phyloP scores from a whole-genome alignment of 2,329 filamentous ascomycete species.

The Leptographium flavum region DNA sequence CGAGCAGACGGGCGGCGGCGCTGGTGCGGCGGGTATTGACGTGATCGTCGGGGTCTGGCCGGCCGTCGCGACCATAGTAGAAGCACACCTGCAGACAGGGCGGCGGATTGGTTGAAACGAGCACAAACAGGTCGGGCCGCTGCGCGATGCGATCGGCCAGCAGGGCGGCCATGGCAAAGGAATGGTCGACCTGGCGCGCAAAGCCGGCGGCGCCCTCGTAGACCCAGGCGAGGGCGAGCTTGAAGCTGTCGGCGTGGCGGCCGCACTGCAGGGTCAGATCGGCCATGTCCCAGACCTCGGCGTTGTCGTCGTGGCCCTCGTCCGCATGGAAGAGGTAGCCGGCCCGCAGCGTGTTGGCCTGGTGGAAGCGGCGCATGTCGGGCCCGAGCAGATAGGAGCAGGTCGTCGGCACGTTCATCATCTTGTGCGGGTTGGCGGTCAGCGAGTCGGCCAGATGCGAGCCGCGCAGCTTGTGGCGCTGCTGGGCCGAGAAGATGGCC shows the following conservation, averaged over 20 bases:
- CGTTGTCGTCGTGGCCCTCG: conserved; percentile 33
- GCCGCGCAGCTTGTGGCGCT: conserved; percentile 52
- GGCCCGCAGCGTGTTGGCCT: conserved; percentile 72
- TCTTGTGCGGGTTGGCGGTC: conserved; percentile 91
- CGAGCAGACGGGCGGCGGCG: conserved; percentile 31
- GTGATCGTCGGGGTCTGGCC: conserved; percentile 25
- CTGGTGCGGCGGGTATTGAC: conserved; percentile 36
- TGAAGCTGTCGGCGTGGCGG: conserved; percentile 69
- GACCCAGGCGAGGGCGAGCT: conserved; percentile 76
- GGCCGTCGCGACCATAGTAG: conserved; percentile 45
- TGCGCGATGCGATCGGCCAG: conserved; percentile 46
- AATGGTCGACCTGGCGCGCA: conserved; percentile 51
- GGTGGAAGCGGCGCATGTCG: conserved; percentile 65
- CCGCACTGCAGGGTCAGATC: conserved; percentile 92
- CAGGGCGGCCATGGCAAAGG: conserved; percentile 56
- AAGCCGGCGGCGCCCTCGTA: conserved; percentile 76
- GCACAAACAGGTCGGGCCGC: conserved; percentile 42
- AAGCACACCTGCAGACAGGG: conserved; percentile 93
- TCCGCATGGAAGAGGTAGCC: conserved; percentile 66
- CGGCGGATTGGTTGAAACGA: conserved; percentile 63
- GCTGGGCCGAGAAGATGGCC: conserved; percentile 59
- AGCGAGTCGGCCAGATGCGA: conserved; percentile 64
- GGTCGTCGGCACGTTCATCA: conserved; percentile 82
- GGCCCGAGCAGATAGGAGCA: conserved; percentile 77
- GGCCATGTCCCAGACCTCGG: conserved; percentile 72